Conservation (phyloP, 495 filamentous ascomycete species). For the Hapsidospora chrysogenum region DNA sequence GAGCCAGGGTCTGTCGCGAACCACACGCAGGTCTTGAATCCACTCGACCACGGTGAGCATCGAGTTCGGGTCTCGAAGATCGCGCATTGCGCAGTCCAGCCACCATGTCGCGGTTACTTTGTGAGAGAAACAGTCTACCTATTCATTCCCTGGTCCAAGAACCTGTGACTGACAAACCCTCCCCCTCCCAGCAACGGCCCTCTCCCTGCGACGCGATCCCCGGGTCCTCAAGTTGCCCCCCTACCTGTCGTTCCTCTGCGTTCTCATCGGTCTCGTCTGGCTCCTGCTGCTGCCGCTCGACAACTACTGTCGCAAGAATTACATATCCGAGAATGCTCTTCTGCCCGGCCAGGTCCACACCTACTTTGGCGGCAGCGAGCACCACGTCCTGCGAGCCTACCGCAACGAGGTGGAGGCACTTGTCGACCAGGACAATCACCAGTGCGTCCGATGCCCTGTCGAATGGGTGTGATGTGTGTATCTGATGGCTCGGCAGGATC, state of each 20-base stretch:
- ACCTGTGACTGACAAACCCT: not conserved
- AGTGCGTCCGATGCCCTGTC: slow-evolving; percentile 27
- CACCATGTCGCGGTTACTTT: slow-evolving; percentile 4
- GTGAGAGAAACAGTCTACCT: slow-evolving; percentile 1
- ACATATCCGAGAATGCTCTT: slow-evolving; percentile 95
- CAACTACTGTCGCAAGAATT: slow-evolving; percentile 80
- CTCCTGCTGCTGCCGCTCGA: slow-evolving; percentile 84
- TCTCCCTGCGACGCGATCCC: slow-evolving; percentile 45
- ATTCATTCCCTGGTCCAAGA: not conserved
- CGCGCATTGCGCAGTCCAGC: not conserved
- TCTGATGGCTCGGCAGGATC: slow-evolving; percentile 23
- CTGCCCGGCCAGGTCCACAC: slow-evolving; percentile 94
- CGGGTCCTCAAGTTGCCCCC: slow-evolving; percentile 58
- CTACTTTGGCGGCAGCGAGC: slow-evolving; percentile 90
- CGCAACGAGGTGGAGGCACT: slow-evolving; percentile 63
- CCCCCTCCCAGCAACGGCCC: slow-evolving; percentile 21
- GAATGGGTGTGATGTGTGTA: no score
- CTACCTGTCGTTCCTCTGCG: slow-evolving; percentile 72
- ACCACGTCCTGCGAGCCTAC: slow-evolving; percentile 87
- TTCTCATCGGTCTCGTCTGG: slow-evolving; percentile 80
- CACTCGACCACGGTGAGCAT: no score
- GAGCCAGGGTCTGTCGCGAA: no score
- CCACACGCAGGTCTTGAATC: no score
- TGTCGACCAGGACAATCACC: slow-evolving; percentile 29
- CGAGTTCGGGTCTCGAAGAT: not conserved